Conservation (phyloP, 192 early-diverging fungal genomes). For the Endogone sp. region DNA sequence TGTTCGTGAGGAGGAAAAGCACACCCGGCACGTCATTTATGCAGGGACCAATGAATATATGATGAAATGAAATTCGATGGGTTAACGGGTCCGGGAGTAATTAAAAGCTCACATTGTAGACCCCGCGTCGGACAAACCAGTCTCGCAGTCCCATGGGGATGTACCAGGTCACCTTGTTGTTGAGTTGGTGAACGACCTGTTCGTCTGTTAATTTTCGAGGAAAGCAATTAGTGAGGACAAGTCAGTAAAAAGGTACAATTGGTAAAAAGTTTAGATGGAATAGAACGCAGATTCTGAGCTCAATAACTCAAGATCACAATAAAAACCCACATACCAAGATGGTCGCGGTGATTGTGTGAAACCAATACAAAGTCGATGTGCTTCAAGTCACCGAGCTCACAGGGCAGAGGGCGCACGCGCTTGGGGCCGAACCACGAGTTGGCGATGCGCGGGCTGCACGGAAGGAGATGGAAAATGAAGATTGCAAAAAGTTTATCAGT, state of each 20-base stretch:
- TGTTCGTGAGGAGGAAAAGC: slow-evolving; percentile 2
- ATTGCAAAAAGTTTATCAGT: no score
- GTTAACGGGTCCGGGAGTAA: no score
- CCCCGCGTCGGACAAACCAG: slow-evolving; percentile 39
- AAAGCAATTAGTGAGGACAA: not conserved
- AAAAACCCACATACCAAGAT: slow-evolving; percentile 14
- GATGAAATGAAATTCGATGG: no score
- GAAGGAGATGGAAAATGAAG: not conserved
- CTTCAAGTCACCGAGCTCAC: slow-evolving; percentile 38
- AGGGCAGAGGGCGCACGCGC: slow-evolving; percentile 46
- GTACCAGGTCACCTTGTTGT: slow-evolving; percentile 50
- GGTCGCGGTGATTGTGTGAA: slow-evolving; percentile 56
- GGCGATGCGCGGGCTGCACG: not conserved
- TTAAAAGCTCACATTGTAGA: slow-evolving; percentile 35
- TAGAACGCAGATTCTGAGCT: no score
- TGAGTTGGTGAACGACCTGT: slow-evolving; percentile 40
- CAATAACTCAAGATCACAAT: no score
- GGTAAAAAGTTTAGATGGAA: no score
- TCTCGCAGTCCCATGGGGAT: slow-evolving; percentile 45
- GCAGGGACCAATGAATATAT: no score
- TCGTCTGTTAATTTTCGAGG: slow-evolving; percentile 22
- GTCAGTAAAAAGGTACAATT: no score
- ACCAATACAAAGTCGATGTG: slow-evolving; percentile 50
- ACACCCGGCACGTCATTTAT: no score
- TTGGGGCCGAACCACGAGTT: slow-evolving; percentile 30